A percentile compares a stretch with the other conserved stretches of the same genome.
These are phyloP conservation scores for Copromyces sp. DNA, from an alignment of 495 filamentous ascomycete species.

Conservation along the genomic window DNA sequence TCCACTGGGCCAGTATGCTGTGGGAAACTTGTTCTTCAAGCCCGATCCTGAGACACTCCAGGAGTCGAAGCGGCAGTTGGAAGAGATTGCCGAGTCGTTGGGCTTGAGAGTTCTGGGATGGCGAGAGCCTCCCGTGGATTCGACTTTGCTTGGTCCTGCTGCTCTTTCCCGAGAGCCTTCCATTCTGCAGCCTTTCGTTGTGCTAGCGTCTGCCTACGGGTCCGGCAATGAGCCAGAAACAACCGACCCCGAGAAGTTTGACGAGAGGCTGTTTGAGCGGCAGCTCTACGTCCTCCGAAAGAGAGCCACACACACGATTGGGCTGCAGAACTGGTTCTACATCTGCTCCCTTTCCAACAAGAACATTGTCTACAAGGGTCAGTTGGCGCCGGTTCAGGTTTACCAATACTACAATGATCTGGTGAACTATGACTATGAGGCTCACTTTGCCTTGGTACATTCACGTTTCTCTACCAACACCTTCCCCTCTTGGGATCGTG, in stretches of 20 bases:
- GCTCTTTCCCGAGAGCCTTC: conserved; percentile 88
- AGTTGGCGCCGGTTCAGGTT: conserved; percentile 92
- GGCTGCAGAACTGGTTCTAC: conserved; percentile 98
- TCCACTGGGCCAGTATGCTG: conserved; percentile 86
- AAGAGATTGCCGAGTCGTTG: conserved; percentile 79
- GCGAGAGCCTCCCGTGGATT: conserved; percentile 92
- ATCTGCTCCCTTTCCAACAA: conserved; percentile 95
- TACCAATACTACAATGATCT: conserved; percentile 98
- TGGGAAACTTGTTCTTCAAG: conserved; percentile 98
- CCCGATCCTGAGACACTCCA: conserved; percentile 79
- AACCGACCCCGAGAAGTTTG: conserved; percentile 69
- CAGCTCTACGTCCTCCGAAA: conserved; percentile 94
- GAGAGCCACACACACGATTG: conserved; percentile 86
- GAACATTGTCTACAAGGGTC: conserved; percentile 99
- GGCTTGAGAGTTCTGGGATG: conserved; percentile 90
- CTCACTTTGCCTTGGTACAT: conserved; percentile 94
- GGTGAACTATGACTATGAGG: conserved; percentile 95
- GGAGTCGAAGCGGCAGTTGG: conserved; percentile 79
- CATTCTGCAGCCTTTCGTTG: conserved; percentile 93
- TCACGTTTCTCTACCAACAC: conserved; percentile 99
- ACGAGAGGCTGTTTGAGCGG: conserved; percentile 78
- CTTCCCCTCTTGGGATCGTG: conserved; percentile 98
- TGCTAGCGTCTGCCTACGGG: conserved; percentile 78
- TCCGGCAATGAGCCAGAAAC: conserved; percentile 70
- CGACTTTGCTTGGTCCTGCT: conserved; percentile 83